A percentile compares a stretch with the other conserved stretches of the same genome.
phyloP scores from a whole-genome alignment of 2,329 filamentous ascomycete genomes.

The Cryphonectria radicalis region DNA sequence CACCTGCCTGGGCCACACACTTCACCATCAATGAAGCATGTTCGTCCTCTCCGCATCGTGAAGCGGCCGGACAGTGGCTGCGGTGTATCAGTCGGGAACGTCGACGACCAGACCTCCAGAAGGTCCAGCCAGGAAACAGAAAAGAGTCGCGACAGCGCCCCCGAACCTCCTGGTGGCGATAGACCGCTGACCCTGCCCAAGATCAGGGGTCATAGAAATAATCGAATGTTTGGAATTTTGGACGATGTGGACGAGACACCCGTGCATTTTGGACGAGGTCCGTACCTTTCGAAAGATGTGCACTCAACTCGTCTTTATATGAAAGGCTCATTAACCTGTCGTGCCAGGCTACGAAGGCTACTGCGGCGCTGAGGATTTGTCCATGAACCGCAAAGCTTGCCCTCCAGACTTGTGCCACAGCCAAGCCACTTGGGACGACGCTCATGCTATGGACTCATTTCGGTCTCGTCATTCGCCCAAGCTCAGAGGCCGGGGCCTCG shows the following conservation, averaged over 20 bases:
- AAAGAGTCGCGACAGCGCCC: slow-evolving; percentile 32
- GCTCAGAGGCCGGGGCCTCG: slow-evolving; percentile 12
- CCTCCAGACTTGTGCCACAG: slow-evolving; percentile 14
- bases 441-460: slow-evolving; percentile 4
- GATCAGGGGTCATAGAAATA: slow-evolving; percentile 35
- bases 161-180: slow-evolving; percentile 33
- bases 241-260: slow-evolving; percentile 15
- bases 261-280: slow-evolving; percentile 19
- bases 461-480: slow-evolving; percentile 12
- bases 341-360: background rate
- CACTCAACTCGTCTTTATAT: too few species aligned
- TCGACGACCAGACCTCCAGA: slow-evolving; percentile 16
- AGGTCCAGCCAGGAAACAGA: slow-evolving; percentile 35
- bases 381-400: background rate
- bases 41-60: slow-evolving; percentile 55
- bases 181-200: slow-evolving; percentile 43
- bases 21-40: slow-evolving; percentile 27
- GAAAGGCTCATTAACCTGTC: background rate
- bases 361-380: background rate
- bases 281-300: slow-evolving; percentile 18
- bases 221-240: slow-evolving; percentile 11
- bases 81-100: background rate
- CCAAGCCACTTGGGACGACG: slow-evolving; percentile 2
- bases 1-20: slow-evolving; percentile 30
- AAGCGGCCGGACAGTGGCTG: slow-evolving; percentile 43